Evolutionary conservation across 805 yeast genomes (phyloP).

Genomic region (Groenewaldozyma tartarivorans): DNA sequence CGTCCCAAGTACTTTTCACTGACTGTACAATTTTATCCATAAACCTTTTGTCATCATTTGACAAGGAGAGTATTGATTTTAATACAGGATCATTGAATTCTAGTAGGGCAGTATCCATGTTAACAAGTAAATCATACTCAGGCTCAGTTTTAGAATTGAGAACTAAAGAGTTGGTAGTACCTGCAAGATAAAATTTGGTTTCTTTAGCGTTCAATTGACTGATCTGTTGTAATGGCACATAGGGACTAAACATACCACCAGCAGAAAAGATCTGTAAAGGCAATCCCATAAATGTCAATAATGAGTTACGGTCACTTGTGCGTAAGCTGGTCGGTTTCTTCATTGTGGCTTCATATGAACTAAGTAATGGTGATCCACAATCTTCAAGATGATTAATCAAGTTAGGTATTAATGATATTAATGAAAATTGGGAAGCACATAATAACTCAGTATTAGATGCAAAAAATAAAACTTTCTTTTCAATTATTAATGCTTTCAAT

Average conservation of each 20-base stretch:
- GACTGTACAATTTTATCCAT: slow-evolving; percentile 46
- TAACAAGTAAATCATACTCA: slow-evolving; percentile 4
- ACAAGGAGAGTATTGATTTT: slow-evolving; percentile 33
- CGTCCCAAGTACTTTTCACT: slow-evolving; percentile 39
- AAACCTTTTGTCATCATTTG: slow-evolving; percentile 65
- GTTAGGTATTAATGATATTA: slow-evolving; percentile 77
- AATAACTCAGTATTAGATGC: slow-evolving; percentile 71
- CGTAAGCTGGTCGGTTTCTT: slow-evolving; percentile 55
- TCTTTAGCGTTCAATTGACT: slow-evolving; percentile 53
- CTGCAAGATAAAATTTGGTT: slow-evolving; percentile 62
- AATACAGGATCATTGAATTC: slow-evolving; percentile 12
- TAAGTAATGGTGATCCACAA: slow-evolving; percentile 68
- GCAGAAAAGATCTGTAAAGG: slow-evolving; percentile 80
- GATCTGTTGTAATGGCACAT: slow-evolving; percentile 86
- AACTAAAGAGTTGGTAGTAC: slow-evolving; percentile 79
- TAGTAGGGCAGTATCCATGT: slow-evolving; percentile 4
- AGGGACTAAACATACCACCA: slow-evolving; percentile 87
- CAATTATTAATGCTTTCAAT: slow-evolving; percentile 69
- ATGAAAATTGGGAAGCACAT: slow-evolving; percentile 74
- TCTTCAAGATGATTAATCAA: slow-evolving; percentile 62
- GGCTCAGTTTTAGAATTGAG: slow-evolving; percentile 44
- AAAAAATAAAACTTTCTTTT: slow-evolving; percentile 63
- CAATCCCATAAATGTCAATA: slow-evolving; percentile 72
- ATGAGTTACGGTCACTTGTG: slow-evolving; percentile 68
- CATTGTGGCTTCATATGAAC: slow-evolving; percentile 43